Evolutionary conservation across 2,329 filamentous ascomycete genomes (phyloP).

Genomic region (Trichophyton verrucosum): DNA sequence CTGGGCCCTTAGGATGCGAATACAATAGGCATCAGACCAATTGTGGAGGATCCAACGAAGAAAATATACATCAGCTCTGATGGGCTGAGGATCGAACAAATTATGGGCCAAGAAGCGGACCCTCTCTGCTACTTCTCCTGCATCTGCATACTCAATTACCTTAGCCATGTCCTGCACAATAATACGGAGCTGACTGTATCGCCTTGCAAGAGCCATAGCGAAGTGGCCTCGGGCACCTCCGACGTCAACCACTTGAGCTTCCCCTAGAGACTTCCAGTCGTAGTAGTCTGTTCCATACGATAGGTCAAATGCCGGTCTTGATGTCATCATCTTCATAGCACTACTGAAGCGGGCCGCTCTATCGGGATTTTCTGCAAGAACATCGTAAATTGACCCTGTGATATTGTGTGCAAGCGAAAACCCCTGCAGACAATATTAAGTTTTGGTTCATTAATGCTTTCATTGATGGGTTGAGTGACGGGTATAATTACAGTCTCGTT

Average conservation of each 20-base stretch:
- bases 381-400: conserved; percentile 8
- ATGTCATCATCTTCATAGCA: background rate
- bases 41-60: conserved; percentile 52
- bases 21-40: conserved; percentile 43
- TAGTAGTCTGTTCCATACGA: conserved; percentile 3
- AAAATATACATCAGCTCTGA: conserved; percentile 46
- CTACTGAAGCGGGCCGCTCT: conserved; percentile 6
- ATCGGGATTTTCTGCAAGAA: conserved; percentile 9
- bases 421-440: conserved; percentile 21
- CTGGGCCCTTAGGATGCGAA: conserved; percentile 39
- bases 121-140: conserved; percentile 12
- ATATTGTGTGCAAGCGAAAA: conserved; percentile 8
- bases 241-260: conserved; percentile 12
- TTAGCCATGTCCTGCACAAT: background rate
- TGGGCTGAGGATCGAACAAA: conserved; percentile 46
- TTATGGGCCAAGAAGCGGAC: conserved; percentile 39
- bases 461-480: background rate
- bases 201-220: background rate
- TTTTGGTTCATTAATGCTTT: conserved; percentile 10
- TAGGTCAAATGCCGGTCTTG: background rate
- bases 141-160: conserved; percentile 6
- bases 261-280: conserved; percentile 10
- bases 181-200: background rate
- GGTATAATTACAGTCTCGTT: background rate
- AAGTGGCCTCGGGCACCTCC: conserved; percentile 10